These are phyloP conservation scores for Porcisia hertigi DNA, from an alignment of 208 protist species.

Conservation along the genomic window DNA sequence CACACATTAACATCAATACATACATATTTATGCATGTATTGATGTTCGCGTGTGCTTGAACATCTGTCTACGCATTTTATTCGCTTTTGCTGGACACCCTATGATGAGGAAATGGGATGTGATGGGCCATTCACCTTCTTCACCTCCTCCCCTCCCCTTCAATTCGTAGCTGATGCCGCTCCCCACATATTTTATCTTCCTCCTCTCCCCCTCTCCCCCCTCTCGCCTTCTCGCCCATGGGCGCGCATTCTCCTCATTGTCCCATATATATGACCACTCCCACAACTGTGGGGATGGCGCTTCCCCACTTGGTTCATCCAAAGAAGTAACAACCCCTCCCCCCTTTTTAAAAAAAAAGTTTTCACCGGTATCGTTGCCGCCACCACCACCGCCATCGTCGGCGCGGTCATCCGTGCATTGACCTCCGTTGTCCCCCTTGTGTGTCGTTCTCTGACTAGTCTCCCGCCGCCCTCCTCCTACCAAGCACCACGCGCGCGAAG, in stretches of 20 bases:
- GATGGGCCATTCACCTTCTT: too few relatives aligned
- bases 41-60: not conserved
- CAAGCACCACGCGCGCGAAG: too few relatives aligned
- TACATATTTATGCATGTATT: not conserved
- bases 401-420: too few relatives aligned
- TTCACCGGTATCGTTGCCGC: too few relatives aligned
- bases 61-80: not conserved
- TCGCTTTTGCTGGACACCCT: not conserved
- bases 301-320: too few relatives aligned
- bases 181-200: not conserved
- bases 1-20: constrained; percentile 4
- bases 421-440: too few relatives aligned
- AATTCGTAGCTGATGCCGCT: not conserved
- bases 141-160: not conserved
- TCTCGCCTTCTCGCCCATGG: too few relatives aligned
- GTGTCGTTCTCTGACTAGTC: too few relatives aligned
- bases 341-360: too few relatives aligned
- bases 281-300: not conserved
- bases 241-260: not conserved
- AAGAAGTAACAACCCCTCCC: too few relatives aligned
- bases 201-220: not conserved
- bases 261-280: not conserved
- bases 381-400: too few relatives aligned
- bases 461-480: too few relatives aligned
- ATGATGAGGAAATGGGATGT: not conserved